Conservation (phyloP, 371 early-diverging fungal genomes). For the Saksenaea oblongispora region DNA sequence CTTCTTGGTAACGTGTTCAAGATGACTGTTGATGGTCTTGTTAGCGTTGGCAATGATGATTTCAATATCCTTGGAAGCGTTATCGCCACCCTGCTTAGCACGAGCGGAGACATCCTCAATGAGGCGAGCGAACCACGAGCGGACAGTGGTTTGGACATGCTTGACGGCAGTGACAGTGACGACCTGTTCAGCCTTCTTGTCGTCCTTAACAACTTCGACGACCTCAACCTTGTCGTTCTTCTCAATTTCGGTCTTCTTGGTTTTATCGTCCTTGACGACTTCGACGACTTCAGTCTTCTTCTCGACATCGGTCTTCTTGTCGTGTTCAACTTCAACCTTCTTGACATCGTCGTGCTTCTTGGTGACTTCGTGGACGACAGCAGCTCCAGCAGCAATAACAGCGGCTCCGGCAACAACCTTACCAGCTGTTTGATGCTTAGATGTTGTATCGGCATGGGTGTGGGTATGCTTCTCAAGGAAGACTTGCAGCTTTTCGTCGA, state of each 20-base stretch:
- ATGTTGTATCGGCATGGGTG: neutral
- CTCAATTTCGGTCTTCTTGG: neutral
- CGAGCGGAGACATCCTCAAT: constrained; percentile 31
- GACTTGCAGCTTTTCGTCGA: constrained; percentile 10
- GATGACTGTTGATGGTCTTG: constrained; percentile 5
- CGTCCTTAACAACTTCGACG: too few relatives aligned
- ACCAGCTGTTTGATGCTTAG: constrained; percentile 7
- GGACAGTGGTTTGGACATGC: constrained; percentile 27
- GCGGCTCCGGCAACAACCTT: neutral
- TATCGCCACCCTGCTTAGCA: constrained; percentile 33
- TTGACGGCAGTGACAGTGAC: constrained; percentile 8
- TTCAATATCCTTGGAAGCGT: constrained; percentile 30
- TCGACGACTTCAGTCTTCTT: neutral
- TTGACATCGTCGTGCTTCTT: constrained; percentile 2
- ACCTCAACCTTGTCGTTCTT: too few relatives aligned
- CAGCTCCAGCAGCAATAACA: constrained; percentile 1
- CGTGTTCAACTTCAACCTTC: neutral
- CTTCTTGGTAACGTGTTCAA: neutral
- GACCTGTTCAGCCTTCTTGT: neutral
- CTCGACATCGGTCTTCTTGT: neutral
- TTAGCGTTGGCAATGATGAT: constrained; percentile 28
- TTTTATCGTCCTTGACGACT: neutral
- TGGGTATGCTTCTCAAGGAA: neutral
- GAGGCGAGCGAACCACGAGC: constrained; percentile 32
- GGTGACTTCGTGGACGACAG: neutral